A percentile compares a stretch with the other conserved stretches of the same genome.
Conservation (phyloP, 345 rosid genomes). For the Acer campestre region DNA sequence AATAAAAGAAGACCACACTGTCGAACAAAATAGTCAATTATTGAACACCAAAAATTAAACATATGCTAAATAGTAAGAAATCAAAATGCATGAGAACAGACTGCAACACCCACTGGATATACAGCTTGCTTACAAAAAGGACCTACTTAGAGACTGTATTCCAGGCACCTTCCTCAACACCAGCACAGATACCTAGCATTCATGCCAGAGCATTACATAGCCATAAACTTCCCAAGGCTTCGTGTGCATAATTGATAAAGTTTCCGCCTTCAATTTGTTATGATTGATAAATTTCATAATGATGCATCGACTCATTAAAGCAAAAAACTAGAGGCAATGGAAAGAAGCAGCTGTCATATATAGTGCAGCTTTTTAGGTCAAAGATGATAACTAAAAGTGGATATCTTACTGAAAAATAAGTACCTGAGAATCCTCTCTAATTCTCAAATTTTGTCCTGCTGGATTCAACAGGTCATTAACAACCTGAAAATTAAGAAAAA, state of each 20-base stretch:
- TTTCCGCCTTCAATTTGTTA: slow-evolving; percentile 4
- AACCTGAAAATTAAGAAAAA: slow-evolving; percentile 60
- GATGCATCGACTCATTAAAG: background rate
- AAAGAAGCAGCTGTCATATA: slow-evolving; percentile 10
- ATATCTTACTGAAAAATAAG: slow-evolving; percentile 19
- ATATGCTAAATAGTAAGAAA: background rate
- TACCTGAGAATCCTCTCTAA: slow-evolving; percentile 99
- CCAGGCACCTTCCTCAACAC: background rate
- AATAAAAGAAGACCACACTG: background rate
- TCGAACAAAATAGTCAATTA: background rate
- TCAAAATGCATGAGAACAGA: background rate
- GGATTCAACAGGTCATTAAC: slow-evolving; percentile 96
- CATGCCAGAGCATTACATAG: background rate
- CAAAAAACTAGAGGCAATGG: background rate
- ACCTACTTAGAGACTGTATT: background rate
- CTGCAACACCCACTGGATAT: background rate
- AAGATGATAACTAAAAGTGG: slow-evolving; percentile 10
- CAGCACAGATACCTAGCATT: background rate
- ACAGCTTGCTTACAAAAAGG: background rate
- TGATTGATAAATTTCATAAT: background rate
- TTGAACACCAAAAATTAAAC: background rate
- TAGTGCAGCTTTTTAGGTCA: slow-evolving; percentile 10
- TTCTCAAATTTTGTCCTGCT: slow-evolving; percentile 94
- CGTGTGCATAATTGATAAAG: background rate
- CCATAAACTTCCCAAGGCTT: slow-evolving; percentile 4